phyloP scores from a whole-genome alignment of 1,139 yeast species.

The Saccharomyces hybrid region DNA sequence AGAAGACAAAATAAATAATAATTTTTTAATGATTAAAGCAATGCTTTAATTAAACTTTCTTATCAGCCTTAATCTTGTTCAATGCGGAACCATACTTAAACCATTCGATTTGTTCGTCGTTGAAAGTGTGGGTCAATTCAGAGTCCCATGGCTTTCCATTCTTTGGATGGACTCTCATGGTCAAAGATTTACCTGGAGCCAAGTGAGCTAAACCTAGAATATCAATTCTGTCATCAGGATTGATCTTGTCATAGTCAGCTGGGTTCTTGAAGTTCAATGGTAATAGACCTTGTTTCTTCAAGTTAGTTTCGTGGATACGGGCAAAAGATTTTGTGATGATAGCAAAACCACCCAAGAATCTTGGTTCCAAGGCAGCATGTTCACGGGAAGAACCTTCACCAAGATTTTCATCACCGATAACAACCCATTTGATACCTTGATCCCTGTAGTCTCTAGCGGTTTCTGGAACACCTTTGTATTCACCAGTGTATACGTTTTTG shows the following conservation, averaged over 20 bases:
- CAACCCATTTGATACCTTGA: constrained; percentile 89
- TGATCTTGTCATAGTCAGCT: constrained; percentile 89
- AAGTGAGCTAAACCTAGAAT: constrained; percentile 75
- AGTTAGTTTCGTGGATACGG: constrained; percentile 90
- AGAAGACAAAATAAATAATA: neutral
- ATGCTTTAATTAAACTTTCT: constrained; percentile 6
- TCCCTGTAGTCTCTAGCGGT: constrained; percentile 94
- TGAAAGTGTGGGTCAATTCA: constrained; percentile 90
- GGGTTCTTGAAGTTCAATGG: constrained; percentile 88
- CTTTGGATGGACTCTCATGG: constrained; percentile 84
- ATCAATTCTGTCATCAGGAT: constrained; percentile 85
- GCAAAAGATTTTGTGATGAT: constrained; percentile 96
- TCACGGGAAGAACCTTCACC: constrained; percentile 99
- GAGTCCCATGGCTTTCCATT: constrained; percentile 79
- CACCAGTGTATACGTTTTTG: constrained; percentile 87
- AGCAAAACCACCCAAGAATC: constrained; percentile 97
- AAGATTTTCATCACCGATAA: constrained; percentile 96
- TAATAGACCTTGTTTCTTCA: constrained; percentile 94
- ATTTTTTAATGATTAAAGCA: neutral
- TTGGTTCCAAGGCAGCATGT: constrained; percentile 99
- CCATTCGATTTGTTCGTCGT: constrained; percentile 95
- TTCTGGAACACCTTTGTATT: constrained; percentile 91
- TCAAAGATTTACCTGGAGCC: constrained; percentile 88
- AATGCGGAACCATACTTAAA: constrained; percentile 98
- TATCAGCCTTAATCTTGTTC: constrained; percentile 77